A percentile compares a stretch with the other conserved stretches of the same genome.
Evolutionary conservation across 169 alveolate species (phyloP).

Genomic region (Sarcocystis neurona): DNA sequence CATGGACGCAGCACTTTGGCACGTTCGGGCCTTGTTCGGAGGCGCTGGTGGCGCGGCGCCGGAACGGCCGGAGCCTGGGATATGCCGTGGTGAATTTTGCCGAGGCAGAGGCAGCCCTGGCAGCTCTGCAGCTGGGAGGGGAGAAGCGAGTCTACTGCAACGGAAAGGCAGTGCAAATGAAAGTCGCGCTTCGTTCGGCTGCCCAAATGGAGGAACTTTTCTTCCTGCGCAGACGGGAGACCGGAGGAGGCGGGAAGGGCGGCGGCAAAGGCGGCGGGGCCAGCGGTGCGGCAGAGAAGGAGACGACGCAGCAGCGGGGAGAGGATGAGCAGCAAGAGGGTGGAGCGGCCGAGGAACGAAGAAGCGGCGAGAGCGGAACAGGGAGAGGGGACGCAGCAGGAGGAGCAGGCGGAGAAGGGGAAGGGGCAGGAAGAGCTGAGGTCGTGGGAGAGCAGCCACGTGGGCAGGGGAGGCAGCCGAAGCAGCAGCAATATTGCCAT

Average conservation of each 20-base stretch:
- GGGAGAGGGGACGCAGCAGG: background rate
- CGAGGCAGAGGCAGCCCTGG: constrained; percentile 68
- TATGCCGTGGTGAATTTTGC: constrained; percentile 81
- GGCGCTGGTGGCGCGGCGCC: constrained; percentile 78
- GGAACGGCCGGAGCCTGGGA: constrained; percentile 80
- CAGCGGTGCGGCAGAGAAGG: background rate
- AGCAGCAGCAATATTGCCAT: too few relatives aligned
- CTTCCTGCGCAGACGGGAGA: background rate
- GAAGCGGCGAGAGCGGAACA: background rate
- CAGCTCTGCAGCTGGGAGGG: constrained; percentile 3
- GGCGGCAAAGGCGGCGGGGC: background rate
- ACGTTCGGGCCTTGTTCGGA: constrained; percentile 41
- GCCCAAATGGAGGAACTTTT: background rate
- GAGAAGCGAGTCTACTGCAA: constrained; percentile 1
- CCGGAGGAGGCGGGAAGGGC: background rate
- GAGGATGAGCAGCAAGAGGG: background rate
- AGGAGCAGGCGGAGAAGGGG: background rate
- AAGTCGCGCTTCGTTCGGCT: background rate
- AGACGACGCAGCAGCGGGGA: background rate
- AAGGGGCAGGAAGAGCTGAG: too few relatives aligned
- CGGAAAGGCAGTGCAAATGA: constrained; percentile 6
- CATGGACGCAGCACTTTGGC: constrained; percentile 40
- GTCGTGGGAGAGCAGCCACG: too few relatives aligned
- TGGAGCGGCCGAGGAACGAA: background rate
- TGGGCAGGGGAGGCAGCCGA: too few relatives aligned